Conservation (phyloP, 139 green algal genomes). For the Pedinophyceae sp. region DNA sequence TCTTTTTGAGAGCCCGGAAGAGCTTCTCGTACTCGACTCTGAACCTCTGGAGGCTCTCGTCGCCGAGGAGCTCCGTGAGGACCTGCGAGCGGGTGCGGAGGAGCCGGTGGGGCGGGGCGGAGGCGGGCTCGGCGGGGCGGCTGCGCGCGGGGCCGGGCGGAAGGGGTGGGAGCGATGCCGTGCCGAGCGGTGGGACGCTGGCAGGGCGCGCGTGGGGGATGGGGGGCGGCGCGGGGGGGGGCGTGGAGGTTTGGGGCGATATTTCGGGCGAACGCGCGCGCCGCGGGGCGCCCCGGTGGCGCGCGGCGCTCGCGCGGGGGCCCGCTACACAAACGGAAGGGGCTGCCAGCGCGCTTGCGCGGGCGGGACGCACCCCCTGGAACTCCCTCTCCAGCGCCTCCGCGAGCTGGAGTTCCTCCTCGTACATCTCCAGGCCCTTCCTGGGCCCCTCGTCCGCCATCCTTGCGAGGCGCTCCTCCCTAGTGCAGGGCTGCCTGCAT, state of each 20-base stretch:
- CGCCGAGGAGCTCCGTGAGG: conserved; percentile 51
- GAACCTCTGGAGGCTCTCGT: conserved; percentile 60
- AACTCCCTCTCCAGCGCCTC: conserved; percentile 19
- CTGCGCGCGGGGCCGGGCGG: neutral
- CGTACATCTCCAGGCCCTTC: conserved; percentile 2
- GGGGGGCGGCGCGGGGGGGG: no score
- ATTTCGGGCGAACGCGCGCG: neutral
- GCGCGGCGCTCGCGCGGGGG: neutral
- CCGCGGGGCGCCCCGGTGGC: neutral
- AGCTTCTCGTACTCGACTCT: conserved; percentile 82
- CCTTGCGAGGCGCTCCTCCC: no score
- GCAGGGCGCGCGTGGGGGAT: neutral
- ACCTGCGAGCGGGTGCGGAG: conserved; percentile 31
- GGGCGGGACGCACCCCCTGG: conserved; percentile 6
- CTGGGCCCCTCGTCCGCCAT: conserved; percentile 2
- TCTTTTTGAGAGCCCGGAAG: conserved; percentile 63
- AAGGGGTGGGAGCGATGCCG: conserved; percentile 1
- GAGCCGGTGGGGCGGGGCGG: neutral
- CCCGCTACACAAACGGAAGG: neutral
- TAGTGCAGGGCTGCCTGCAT: no score
- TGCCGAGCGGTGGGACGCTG: neutral
- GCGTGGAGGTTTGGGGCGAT: neutral
- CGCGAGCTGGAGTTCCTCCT: neutral
- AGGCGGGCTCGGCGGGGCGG: neutral
- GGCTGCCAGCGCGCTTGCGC: neutral